phyloP scores from a whole-genome alignment of 768 basidiomycete genomes.

The Pholiota conissans region DNA sequence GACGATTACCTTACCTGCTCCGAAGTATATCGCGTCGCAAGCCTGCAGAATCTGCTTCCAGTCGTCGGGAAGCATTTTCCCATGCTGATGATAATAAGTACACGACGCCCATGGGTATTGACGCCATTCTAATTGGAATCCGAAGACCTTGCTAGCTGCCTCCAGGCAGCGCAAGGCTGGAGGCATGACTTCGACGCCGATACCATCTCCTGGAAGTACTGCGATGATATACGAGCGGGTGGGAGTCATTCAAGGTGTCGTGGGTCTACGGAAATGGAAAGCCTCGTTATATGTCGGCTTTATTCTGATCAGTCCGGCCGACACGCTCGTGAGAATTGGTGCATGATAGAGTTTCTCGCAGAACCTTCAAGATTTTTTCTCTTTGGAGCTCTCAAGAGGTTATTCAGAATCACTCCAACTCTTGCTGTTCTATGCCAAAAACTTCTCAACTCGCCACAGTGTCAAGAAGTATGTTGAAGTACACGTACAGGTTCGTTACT shows the following conservation, averaged over 20 bases:
- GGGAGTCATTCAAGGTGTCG: constrained; percentile 12
- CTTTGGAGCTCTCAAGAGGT: too few species aligned
- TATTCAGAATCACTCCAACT: too few species aligned
- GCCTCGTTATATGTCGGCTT: not conserved
- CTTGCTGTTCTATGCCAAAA: too few species aligned
- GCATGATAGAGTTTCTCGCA: too few species aligned
- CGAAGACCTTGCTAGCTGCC: constrained; percentile 40
- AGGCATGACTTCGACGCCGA: constrained; percentile 52
- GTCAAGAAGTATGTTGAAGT: not conserved
- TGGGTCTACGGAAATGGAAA: not conserved
- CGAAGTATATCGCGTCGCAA: constrained; percentile 50
- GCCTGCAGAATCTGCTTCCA: constrained; percentile 38
- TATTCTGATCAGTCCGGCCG: not conserved
- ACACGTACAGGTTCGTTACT: not conserved
- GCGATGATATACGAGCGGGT: constrained; percentile 40
- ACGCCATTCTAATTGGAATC: constrained; percentile 44
- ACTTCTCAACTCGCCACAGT: too few species aligned
- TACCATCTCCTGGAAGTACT: constrained; percentile 53
- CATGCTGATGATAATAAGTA: constrained; percentile 45
- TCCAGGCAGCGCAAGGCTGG: constrained; percentile 47
- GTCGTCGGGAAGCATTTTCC: constrained; percentile 46
- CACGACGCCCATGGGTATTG: constrained; percentile 49
- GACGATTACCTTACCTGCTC: constrained; percentile 30
- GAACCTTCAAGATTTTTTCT: too few species aligned
- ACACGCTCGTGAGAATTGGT: not conserved